Base-by-base conservation (phyloP, 768 basidiomycete genomes). In the Pisolithus albus region DNA sequence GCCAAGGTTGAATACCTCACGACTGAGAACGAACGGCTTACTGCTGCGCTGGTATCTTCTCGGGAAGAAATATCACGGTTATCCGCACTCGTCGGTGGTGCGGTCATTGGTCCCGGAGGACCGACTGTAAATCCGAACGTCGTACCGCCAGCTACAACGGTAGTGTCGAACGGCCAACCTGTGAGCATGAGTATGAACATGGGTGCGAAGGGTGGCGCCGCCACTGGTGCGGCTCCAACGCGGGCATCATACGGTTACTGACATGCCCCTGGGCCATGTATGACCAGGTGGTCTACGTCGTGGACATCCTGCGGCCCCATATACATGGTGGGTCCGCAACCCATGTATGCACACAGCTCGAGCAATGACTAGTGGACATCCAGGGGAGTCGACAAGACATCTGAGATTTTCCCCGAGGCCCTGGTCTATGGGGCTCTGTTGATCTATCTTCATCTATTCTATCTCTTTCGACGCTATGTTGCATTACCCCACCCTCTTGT, bases 1-100 rank as follows among this genome's bases (percentile, higher is more conserved):
- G 82, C 86, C 38, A 94, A 94, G 62, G 92, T 95, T 69, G 96
- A 99, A 65, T 88, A 75, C 59, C 80, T 99, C 38, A 75, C 79
- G n/a, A 83, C 86, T 57, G 96, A 99, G 71, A 99, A 99, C 70
- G 95, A 98, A 67, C 84, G 91, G 21, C 82, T 99, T 23, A 86
- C 89, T 30, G 77, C 81, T 8, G 92, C 92, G 8, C 83, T 97
- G 24, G 84, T 89, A 36, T 81, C 86, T 5, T 85, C 93, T 16
- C 83, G 91, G 39, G 95, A 97, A 65, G 95, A 99, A 70, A 87
- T 97, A 47, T 82, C 88, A 9, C 82, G 93, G 2, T 76, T 99
- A 0, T 80, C 81, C 1, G 76, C 86, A 1, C 76, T 88, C 32
- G 84, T 88, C 1, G 84, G 85, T 4, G 78, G 75, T n/a, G 74